Evolutionary conservation across 331 rosid species (phyloP), one percentile per base, ranked within the genome.

Genomic region (Cydonia oblonga): DNA sequence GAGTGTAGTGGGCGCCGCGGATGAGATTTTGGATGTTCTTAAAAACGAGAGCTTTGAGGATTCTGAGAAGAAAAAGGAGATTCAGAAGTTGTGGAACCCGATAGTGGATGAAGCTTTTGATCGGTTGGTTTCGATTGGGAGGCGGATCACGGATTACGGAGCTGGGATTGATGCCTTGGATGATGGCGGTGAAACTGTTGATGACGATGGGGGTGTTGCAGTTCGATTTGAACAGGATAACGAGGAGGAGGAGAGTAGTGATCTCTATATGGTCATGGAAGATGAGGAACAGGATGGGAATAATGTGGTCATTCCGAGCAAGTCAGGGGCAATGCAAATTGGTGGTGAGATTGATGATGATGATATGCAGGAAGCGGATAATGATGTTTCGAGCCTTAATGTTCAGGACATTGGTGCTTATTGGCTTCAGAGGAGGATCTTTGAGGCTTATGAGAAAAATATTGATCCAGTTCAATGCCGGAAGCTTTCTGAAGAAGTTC

Each of bases 381-480:
- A 46, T 46, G 53, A 46, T 12, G 19, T 19, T 46, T 46, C 5
- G 53, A 15, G 53, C 19, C 92, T 90, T 64, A 90, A 93, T 81
- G 97, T 89, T 68, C 96, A 89, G 84, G 97, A 88, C 80, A 89
- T 93, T 66, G 97, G 86, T 84, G 97, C 97, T 10, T 93, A 89
- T 80, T 90, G 98, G 98, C 90, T 93, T 68, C 98, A 93, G 83
- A 84, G 98, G 84, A 93, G 89, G 79, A 90, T 93, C 35, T 93
- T 97, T 25, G 91, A 78, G 68, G 97, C 97, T 25, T 93, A 82
- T 65, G 95, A 89, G 63, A 96, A 90, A 75, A 90, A 76, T 78
- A 89, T 93, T 81, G 97, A 93, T 85, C 91, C 97, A 6, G 90
- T 86, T 20, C 96, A 90, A 20, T 90, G 97, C 78, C 96, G 87